phyloP scores from a whole-genome alignment of 2,329 filamentous ascomycete genomes.

The Diplodia scrobiculata region DNA sequence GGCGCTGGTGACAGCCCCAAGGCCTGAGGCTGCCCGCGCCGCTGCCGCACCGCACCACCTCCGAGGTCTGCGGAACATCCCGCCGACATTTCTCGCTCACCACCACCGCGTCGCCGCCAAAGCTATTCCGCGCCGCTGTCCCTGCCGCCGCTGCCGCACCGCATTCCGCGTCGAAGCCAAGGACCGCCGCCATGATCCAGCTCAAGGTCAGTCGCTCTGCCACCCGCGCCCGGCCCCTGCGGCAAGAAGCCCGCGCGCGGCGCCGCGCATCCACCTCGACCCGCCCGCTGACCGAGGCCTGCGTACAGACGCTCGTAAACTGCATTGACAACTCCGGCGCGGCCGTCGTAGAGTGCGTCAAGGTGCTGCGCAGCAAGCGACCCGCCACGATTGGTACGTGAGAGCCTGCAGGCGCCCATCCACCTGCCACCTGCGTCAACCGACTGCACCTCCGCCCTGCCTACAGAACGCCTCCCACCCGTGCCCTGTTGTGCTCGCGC shows the following conservation, averaged over 20 bases:
- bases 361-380: conserved; percentile 87
- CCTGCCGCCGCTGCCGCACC: conserved; percentile 26
- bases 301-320: conserved; percentile 82
- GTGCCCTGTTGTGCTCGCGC: background rate
- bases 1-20: background rate
- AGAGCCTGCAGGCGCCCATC: background rate
- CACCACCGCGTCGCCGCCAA: conserved; percentile 13
- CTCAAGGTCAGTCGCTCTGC: conserved; percentile 43
- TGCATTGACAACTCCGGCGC: conserved; percentile 99
- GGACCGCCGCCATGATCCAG: conserved; percentile 71
- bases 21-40: conserved; percentile 22
- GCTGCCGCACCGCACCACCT: conserved; percentile 25
- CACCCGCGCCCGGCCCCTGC: background rate
- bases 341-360: conserved; percentile 92
- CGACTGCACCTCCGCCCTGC: background rate
- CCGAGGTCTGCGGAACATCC: conserved; percentile 17
- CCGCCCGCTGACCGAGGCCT: background rate
- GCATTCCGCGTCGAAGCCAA: conserved; percentile 14
- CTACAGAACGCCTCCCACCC: background rate
- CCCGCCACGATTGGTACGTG: conserved; percentile 81
- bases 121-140: conserved; percentile 31
- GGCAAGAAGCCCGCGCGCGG: conserved; percentile 1
- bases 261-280: background rate
- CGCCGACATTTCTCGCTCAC: conserved; percentile 26
- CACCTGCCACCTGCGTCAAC: conserved; percentile 17